Conservation (phyloP, 2,329 filamentous ascomycete genomes). For the Cladosporium sp. region DNA sequence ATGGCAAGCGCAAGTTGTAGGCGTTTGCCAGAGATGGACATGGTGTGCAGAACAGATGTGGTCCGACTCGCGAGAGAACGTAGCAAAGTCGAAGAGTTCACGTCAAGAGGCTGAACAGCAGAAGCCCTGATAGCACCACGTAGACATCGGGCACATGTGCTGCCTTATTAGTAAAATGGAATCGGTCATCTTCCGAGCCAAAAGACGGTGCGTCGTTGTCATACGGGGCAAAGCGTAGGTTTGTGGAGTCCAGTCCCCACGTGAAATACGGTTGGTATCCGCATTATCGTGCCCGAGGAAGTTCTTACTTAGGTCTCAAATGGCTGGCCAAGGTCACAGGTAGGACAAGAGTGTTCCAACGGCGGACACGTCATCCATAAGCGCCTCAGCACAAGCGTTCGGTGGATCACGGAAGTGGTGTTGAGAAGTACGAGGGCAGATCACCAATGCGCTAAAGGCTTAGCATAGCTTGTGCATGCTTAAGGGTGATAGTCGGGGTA, state of each 20-base stretch:
- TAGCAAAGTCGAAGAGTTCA: background rate
- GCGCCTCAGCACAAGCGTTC: background rate
- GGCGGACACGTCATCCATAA: background rate
- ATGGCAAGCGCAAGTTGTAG: constrained; percentile 26
- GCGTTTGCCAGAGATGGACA: constrained; percentile 16
- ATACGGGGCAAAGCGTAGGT: constrained; percentile 2
- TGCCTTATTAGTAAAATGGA: background rate
- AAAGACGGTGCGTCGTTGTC: background rate
- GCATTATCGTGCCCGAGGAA: background rate
- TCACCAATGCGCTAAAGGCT: background rate
- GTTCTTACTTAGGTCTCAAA: background rate
- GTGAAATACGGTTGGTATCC: background rate
- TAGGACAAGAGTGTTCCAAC: background rate
- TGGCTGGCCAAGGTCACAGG: background rate
- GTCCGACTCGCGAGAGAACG: background rate
- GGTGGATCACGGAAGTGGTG: background rate
- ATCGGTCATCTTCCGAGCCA: background rate
- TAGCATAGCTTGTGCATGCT: constrained; percentile 8
- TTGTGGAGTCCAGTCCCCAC: background rate
- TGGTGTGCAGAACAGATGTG: background rate
- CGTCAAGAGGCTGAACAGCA: background rate
- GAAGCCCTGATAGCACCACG: background rate
- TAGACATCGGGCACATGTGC: background rate
- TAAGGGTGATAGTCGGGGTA: constrained; percentile 1
- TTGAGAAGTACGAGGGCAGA: background rate